Conservation (phyloP, 1,284 basidiomycete genomes). For the Taiwanofungus camphoratus region DNA sequence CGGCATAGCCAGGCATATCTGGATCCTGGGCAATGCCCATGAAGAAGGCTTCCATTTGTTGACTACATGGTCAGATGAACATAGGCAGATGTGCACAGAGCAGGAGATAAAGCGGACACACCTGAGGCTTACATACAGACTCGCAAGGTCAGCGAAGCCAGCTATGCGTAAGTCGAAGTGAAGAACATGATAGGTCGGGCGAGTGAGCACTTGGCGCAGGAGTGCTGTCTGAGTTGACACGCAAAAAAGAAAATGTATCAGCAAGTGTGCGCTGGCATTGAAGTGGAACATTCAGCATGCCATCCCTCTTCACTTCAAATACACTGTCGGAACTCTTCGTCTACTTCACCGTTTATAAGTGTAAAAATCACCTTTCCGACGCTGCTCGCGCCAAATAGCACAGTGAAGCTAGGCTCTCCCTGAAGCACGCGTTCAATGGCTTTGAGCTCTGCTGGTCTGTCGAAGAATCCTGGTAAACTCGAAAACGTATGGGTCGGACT, state of each 20-base stretch:
- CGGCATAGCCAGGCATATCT: constrained; percentile 59
- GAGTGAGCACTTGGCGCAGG: constrained; percentile 68
- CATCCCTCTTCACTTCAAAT: too few relatives aligned
- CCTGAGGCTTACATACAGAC: constrained; percentile 64
- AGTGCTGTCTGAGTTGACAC: constrained; percentile 70
- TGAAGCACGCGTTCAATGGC: constrained; percentile 59
- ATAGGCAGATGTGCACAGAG: neutral
- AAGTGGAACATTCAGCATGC: too few relatives aligned
- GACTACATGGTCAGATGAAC: constrained; percentile 31
- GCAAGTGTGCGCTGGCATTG: too few relatives aligned
- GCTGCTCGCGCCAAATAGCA: constrained; percentile 76
- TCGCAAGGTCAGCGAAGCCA: constrained; percentile 74
- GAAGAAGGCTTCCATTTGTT: constrained; percentile 79
- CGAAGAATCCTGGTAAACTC: constrained; percentile 65
- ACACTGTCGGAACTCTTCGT: too few relatives aligned
- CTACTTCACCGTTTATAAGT: too few relatives aligned
- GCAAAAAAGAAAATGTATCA: too few relatives aligned
- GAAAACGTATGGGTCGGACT: constrained; percentile 75
- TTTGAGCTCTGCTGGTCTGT: constrained; percentile 58
- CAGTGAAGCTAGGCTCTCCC: constrained; percentile 71
- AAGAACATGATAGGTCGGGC: constrained; percentile 65
- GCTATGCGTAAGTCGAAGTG: constrained; percentile 81
- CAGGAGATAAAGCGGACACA: constrained; percentile 5
- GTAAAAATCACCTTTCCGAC: constrained; percentile 67
- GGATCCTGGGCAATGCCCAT: constrained; percentile 43